Conservation (phyloP, 2,329 filamentous ascomycete species). For the Rhynchosporium agropyri region DNA sequence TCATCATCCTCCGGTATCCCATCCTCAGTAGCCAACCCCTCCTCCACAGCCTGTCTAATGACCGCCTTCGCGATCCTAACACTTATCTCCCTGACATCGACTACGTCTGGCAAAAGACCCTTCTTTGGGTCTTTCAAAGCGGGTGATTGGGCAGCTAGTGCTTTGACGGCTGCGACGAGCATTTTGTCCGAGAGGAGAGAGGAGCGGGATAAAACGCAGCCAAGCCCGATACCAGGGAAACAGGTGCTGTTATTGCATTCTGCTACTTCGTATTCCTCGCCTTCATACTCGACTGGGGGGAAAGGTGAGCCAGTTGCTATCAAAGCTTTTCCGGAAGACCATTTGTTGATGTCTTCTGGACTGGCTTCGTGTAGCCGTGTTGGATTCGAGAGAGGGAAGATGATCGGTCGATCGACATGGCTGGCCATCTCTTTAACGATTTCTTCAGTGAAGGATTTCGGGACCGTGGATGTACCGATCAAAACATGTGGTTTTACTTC, state of each 20-base stretch:
- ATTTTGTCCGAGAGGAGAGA: constrained; percentile 72
- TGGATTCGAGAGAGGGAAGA: constrained; percentile 84
- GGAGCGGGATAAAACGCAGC: constrained; percentile 70
- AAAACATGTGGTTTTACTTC: constrained; percentile 77
- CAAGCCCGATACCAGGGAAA: constrained; percentile 85
- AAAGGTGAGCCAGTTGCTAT: constrained; percentile 87
- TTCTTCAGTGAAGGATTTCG: constrained; percentile 73
- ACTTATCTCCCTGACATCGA: constrained; percentile 73
- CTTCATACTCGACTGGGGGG: constrained; percentile 66
- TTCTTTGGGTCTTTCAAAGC: constrained; percentile 64
- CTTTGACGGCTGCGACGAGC: constrained; percentile 78
- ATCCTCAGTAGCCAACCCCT: constrained; percentile 66
- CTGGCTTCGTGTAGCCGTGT: constrained; percentile 82
- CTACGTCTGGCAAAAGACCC: constrained; percentile 76
- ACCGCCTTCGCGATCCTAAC: constrained; percentile 76
- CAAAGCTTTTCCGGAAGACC: constrained; percentile 77
- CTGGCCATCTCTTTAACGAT: constrained; percentile 75
- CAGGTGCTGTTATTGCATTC: constrained; percentile 90
- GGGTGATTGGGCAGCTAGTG: constrained; percentile 71
- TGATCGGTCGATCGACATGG: constrained; percentile 71
- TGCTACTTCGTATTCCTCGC: constrained; percentile 56
- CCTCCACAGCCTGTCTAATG: constrained; percentile 69
- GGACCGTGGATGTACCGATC: constrained; percentile 80
- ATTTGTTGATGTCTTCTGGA: constrained; percentile 73
- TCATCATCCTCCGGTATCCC: constrained; percentile 58